Conservation (phyloP, 2,329 filamentous ascomycete species). For the Blumeriella jaapii region DNA sequence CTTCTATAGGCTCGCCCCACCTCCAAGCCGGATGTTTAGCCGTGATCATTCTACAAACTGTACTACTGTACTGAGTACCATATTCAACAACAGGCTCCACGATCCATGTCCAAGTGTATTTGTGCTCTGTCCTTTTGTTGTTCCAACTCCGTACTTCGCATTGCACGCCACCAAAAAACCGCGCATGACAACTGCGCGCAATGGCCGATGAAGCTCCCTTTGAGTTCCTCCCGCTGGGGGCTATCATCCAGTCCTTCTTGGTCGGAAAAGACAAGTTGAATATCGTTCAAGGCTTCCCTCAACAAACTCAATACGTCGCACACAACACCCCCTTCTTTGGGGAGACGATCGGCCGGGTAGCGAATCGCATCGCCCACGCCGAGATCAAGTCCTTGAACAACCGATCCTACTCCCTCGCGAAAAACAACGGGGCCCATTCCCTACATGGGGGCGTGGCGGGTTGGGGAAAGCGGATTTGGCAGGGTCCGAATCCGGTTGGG, state of each 20-base stretch:
- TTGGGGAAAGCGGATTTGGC: constrained; percentile 72
- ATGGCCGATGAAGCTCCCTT: constrained; percentile 29
- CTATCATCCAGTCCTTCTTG: constrained; percentile 70
- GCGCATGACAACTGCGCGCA: too few species aligned
- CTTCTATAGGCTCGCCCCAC: too few species aligned
- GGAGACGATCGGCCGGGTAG: constrained; percentile 77
- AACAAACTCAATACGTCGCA: constrained; percentile 59
- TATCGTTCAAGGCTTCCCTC: constrained; percentile 80
- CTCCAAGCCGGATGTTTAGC: too few species aligned
- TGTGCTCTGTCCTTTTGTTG: too few species aligned
- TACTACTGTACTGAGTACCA: too few species aligned
- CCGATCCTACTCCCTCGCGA: constrained; percentile 54
- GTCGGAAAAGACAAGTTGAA: constrained; percentile 79
- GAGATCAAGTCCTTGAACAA: constrained; percentile 63
- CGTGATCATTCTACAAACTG: too few species aligned
- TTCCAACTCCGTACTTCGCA: too few species aligned
- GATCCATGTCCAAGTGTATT: too few species aligned
- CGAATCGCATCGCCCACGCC: constrained; percentile 70
- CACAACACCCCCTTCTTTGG: constrained; percentile 78
- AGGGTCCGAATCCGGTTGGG: constrained; percentile 56
- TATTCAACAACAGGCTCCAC: too few species aligned
- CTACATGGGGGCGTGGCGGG: constrained; percentile 62
- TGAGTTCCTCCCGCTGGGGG: constrained; percentile 62
- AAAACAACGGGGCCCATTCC: constrained; percentile 69
- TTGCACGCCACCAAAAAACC: too few species aligned